Evolutionary conservation across 306 rosid species (phyloP).

Genomic region (Gleditsia sinensis): DNA sequence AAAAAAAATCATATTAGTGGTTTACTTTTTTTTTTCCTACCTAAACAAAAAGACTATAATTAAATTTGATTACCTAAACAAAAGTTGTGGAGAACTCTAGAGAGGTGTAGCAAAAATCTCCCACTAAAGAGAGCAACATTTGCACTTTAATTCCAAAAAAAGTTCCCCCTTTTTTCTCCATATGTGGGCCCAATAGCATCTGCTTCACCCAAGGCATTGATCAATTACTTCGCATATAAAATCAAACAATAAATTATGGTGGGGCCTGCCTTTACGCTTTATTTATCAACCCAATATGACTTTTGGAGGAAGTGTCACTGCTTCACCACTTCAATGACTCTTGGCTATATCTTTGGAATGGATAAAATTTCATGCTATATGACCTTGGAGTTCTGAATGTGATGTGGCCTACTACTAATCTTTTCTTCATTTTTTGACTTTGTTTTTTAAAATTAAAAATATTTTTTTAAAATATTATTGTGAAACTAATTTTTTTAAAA

Average conservation of each 20-base stretch:
- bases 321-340: constrained; percentile 32
- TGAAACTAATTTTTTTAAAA: too few species aligned
- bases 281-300: too few species aligned
- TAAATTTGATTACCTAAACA: neutral
- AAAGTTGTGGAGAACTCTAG: neutral
- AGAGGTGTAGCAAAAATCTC: neutral
- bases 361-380: too few species aligned
- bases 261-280: constrained; percentile 19
- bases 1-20: too few species aligned
- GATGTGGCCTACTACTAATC: too few species aligned
- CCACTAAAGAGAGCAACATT: neutral
- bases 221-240: neutral
- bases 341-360: constrained; percentile 25
- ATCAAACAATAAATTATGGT: constrained; percentile 37
- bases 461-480: too few species aligned
- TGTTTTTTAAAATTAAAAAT: too few species aligned
- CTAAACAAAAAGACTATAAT: too few species aligned
- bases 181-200: constrained; percentile 29
- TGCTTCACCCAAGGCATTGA: constrained; percentile 5
- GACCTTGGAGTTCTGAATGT: neutral
- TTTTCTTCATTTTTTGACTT: too few species aligned
- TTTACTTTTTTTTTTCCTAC: too few species aligned
- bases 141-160: neutral
- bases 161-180: neutral
- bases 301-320: too few species aligned